phyloP scores from a whole-genome alignment of 2,329 filamentous ascomycete genomes.

The Tolypocladium sp. region DNA sequence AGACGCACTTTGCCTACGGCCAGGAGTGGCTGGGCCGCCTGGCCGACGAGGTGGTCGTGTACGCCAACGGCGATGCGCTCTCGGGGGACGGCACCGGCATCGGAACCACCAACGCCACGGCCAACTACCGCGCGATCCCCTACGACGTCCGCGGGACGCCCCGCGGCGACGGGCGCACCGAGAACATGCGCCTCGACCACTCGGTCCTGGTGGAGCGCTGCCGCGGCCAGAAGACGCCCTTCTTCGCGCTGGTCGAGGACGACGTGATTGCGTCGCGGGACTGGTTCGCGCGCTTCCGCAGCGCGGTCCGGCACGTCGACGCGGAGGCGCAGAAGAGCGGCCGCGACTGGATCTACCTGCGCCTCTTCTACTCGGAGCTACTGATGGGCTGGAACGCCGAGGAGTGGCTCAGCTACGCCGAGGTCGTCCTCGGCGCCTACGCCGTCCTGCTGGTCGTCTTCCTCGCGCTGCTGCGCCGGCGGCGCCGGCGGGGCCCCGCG shows the following conservation, averaged over 20 bases:
- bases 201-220: constrained; percentile 23
- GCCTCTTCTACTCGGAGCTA: constrained; percentile 28
- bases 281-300: constrained; percentile 21
- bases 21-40: constrained; percentile 20
- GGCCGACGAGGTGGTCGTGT: constrained; percentile 23
- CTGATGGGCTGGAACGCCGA: constrained; percentile 29
- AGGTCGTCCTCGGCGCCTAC: constrained; percentile 17
- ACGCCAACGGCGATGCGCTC: constrained; percentile 12
- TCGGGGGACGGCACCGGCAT: too few relatives aligned
- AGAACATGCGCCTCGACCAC: constrained; percentile 24
- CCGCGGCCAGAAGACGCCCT: constrained; percentile 15
- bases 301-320: constrained; percentile 19
- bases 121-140: constrained; percentile 9
- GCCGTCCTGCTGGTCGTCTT: constrained; percentile 10
- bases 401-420: constrained; percentile 19
- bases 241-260: constrained; percentile 28
- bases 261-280: constrained; percentile 24
- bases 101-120: neutral
- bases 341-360: constrained; percentile 25
- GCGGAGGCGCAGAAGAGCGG: constrained; percentile 5
- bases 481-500: neutral
- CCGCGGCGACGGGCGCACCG: constrained; percentile 17
- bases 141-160: constrained; percentile 13
- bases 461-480: constrained; percentile 3
- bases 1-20: constrained; percentile 19